phyloP scores from a whole-genome alignment of 1,284 basidiomycete genomes.

The Papiliotrema fonsecae region DNA sequence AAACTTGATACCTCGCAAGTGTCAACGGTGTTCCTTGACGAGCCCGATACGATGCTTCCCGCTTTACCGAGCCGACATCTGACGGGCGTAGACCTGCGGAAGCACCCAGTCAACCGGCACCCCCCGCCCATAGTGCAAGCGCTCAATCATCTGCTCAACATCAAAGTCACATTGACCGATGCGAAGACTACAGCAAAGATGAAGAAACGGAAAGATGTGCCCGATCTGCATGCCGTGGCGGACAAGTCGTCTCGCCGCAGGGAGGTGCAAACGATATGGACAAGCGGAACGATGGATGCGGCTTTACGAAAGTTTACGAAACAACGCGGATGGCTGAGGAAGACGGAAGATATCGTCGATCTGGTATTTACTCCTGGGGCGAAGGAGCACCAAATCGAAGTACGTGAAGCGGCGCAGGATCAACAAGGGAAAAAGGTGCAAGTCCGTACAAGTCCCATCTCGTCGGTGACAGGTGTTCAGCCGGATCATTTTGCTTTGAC shows the following conservation, averaged over 20 bases:
- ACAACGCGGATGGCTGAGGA: slow-evolving; percentile 29
- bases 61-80: slow-evolving; percentile 17
- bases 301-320: slow-evolving; percentile 19
- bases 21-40: slow-evolving; percentile 29
- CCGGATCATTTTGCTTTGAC: slow-evolving; percentile 25
- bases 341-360: slow-evolving; percentile 4
- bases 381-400: slow-evolving; percentile 7
- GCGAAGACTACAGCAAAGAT: neutral
- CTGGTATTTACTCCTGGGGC: slow-evolving; percentile 24
- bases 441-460: slow-evolving; percentile 4
- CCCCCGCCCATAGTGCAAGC: slow-evolving; percentile 20
- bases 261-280: slow-evolving; percentile 27
- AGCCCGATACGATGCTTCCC: slow-evolving; percentile 30
- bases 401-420: neutral
- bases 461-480: neutral
- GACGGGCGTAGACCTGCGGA: slow-evolving; percentile 1
- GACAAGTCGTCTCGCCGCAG: too few relatives aligned
- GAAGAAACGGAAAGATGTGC: too few relatives aligned
- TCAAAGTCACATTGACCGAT: neutral
- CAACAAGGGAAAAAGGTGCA: neutral
- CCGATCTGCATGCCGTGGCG: too few relatives aligned
- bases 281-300: slow-evolving; percentile 20
- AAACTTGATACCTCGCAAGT: neutral
- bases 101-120: slow-evolving; percentile 21
- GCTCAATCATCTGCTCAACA: slow-evolving; percentile 18